Evolutionary conservation across 805 yeast species (phyloP), one percentile per base, ranked within the genome.

Genomic region (Sugiyamaella qingdaonensis): DNA sequence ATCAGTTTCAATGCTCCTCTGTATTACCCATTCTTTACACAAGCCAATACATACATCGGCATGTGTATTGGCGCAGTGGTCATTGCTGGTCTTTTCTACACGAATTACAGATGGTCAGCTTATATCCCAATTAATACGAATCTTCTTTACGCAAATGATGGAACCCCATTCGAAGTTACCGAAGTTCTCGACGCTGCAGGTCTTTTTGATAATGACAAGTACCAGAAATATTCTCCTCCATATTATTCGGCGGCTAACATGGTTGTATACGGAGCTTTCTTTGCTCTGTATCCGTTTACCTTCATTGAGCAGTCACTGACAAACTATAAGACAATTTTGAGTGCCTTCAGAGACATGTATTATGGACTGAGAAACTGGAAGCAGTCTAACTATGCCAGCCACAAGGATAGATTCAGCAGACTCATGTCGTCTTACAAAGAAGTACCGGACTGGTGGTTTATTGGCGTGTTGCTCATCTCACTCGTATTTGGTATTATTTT

Each of bases 401-500:
- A 54, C 31, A 46, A 61, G 35, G 65, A 61, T 47, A 49, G 58
- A 29, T 59, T 57, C 51, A 46, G 51, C 19, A 35, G 54, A 36
- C 72, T 80, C 60, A 80, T 79, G 81, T 63, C 60, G 44, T 70
- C 67, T 52, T 84, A 85, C 65, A 76, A 76, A 36, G 89, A 85
- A 58, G 88, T 83, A 18, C 94, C 95, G 1, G 86, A 82, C 58
- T 81, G 84, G 83, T 84, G 89, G 88, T 85, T 78, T 39, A 52
- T 79, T n/a, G 57, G 71, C 11, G 71, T 83, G 27, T 70, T 81
- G 8, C 57, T 72, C 1, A 67, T 78, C 42, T 66, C 76, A 67
- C 74, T 64, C 24, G 69, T 70, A 1, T 69, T 81, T 52, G 73
- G 76, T 64, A 78, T 66, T 48, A 73, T 71, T 4, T 62, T 71